A percentile compares a stretch with the other conserved stretches of the same genome.
phyloP scores from a whole-genome alignment of 1,284 basidiomycete genomes.

The Sparassis latifolia region DNA sequence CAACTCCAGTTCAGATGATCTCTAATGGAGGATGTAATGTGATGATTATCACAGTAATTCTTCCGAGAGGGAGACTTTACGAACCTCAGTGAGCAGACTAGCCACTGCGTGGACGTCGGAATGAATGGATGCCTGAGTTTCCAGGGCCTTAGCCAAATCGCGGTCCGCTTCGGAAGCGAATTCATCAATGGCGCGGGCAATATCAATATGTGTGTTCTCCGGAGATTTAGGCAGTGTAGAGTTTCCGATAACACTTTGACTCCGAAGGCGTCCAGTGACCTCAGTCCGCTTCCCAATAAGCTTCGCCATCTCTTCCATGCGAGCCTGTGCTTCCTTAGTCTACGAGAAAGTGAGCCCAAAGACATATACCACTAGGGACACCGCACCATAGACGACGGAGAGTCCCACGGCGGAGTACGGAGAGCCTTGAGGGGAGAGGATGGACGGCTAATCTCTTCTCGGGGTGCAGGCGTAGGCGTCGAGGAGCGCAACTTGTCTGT shows the following conservation, averaged over 20 bases:
- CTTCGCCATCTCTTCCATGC: conserved; percentile 73
- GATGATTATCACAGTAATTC: background rate
- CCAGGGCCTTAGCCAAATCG: conserved; percentile 41
- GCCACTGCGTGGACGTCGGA: conserved; percentile 42
- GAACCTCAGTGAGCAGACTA: conserved; percentile 51
- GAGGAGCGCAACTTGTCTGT: conserved; percentile 21
- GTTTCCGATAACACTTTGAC: conserved; percentile 25
- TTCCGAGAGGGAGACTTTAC: conserved; percentile 4
- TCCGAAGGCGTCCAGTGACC: conserved; percentile 45
- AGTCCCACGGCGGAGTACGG: conserved; percentile 34
- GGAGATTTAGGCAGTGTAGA: conserved; percentile 17
- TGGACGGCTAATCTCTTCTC: conserved; percentile 18
- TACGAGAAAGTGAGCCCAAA: conserved; percentile 22
- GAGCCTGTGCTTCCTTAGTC: conserved; percentile 66
- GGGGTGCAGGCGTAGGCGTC: conserved; percentile 9
- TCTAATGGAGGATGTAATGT: conserved; percentile 28
- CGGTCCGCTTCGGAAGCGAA: conserved; percentile 54
- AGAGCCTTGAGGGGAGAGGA: conserved; percentile 50
- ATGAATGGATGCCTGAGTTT: conserved; percentile 48
- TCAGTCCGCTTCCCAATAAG: conserved; percentile 55
- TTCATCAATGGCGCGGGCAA: conserved; percentile 38
- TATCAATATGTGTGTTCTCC: conserved; percentile 16
- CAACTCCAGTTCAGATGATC: conserved; percentile 50
- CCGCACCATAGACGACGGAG: conserved; percentile 35
- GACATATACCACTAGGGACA: background rate